Conservation (phyloP, 345 rosid species). For the Nephelium lappaceum region DNA sequence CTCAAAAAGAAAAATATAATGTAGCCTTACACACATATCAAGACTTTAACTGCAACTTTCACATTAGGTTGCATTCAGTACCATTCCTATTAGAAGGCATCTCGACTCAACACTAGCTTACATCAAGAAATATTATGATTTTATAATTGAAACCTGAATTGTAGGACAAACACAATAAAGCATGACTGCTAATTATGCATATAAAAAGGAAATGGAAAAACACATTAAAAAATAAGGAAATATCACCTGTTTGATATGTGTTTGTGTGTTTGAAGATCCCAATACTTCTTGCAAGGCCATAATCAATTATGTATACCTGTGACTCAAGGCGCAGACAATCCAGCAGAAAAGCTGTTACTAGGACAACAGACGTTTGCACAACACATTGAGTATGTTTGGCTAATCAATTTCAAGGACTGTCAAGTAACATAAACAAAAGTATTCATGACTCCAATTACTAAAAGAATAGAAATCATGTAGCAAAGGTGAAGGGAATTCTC, state of each 20-base stretch:
- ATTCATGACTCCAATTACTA: not conserved
- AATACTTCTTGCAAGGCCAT: conserved; percentile 86
- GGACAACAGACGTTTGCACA: not conserved
- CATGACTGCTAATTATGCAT: not conserved
- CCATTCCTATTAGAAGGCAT: not conserved
- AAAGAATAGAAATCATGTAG: not conserved
- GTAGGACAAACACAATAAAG: not conserved
- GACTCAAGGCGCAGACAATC: not conserved
- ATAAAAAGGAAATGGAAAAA: not conserved
- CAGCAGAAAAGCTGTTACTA: not conserved
- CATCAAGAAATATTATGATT: not conserved
- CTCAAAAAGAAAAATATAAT: not conserved
- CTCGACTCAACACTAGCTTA: not conserved
- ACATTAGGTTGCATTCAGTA: not conserved
- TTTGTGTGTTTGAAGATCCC: conserved; percentile 85
- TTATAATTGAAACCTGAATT: not conserved
- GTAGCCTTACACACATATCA: not conserved
- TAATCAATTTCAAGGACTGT: not conserved
- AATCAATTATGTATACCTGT: conserved; percentile 81
- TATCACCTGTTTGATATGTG: conserved; percentile 76
- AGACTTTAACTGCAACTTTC: not conserved
- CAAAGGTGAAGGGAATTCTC: not conserved
- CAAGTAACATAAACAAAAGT: not conserved
- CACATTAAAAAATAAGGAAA: not conserved
- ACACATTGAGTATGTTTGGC: not conserved